Evolutionary conservation across 495 filamentous ascomycete species (phyloP), one percentile per base, ranked within the genome.

Genomic region (Pseudoneurospora amorphoporcata): DNA sequence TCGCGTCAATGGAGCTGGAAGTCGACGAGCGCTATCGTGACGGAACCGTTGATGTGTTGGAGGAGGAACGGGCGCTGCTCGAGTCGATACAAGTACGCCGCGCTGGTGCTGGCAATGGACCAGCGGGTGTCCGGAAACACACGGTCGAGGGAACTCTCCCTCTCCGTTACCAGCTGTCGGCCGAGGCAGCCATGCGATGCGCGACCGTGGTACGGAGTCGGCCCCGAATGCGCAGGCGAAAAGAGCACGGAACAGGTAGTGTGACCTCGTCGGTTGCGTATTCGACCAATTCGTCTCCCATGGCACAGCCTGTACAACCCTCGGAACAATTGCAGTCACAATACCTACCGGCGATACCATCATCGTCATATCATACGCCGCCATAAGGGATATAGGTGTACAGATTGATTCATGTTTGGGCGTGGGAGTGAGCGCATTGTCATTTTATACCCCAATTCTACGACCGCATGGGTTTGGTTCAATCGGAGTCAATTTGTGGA

Each of bases 201-300:
- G 79, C 78, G 43, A 83, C 83, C 40, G 80, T 84, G 74, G 82
- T 81, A 53, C 79, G 77, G 74, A 83, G 72, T 53, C 76, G 78
- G 43, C 82, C 82, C 39, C 77, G 83, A 47, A 84, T 85, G 84
- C 80, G 84, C 3, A 81, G 76, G 73, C 80, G 83, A 68, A 76
- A 76, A 23, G 81, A 76, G 70, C 35, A 70, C 29, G 71, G 72
- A 32, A 41, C 70, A 16, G 65, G 72, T 14, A 78, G 74, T 71
- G 39, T 72, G 9, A 53, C 58, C 37, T 69, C 76, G 42, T 70
- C 76, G n/a, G 70, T 76, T 3, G 39, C 76, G 4, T 68, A 76
- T 16, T 75, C 79, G 12, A 69, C 72, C 8, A 61, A 70, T 53
- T 73, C 76, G 16, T 77, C 76, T 61, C 71, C 73, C 53, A 65